Percentiles rank a stretch among this genome's conserved stretches.
Conservation (phyloP, 2,329 filamentous ascomycete genomes). For the Aspergillus felis region DNA sequence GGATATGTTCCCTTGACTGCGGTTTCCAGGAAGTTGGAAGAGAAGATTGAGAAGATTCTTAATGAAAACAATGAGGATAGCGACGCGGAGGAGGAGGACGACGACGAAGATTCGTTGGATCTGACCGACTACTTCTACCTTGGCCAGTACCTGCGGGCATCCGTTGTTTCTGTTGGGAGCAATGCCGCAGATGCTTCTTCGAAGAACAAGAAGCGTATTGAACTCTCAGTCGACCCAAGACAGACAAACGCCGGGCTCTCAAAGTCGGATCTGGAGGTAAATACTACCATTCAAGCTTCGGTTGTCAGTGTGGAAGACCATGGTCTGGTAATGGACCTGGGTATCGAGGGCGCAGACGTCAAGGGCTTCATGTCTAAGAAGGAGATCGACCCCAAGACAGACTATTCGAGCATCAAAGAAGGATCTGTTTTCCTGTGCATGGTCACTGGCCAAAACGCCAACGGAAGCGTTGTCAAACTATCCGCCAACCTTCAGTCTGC, state of each 20-base stretch:
- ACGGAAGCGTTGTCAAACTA: slow-evolving; percentile 81
- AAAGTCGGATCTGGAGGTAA: slow-evolving; percentile 67
- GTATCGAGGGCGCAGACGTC: slow-evolving; percentile 63
- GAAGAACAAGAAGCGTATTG: slow-evolving; percentile 75
- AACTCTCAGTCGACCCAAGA: slow-evolving; percentile 76
- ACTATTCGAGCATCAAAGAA: slow-evolving; percentile 68
- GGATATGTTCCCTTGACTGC: slow-evolving; percentile 89
- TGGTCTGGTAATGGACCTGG: slow-evolving; percentile 88
- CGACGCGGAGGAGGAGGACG: slow-evolving; percentile 52
- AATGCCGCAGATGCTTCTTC: slow-evolving; percentile 45
- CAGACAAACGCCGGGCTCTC: slow-evolving; percentile 73
- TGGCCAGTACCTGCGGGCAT: slow-evolving; percentile 84
- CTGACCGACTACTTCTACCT: slow-evolving; percentile 70
- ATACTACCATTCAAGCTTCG: slow-evolving; percentile 79
- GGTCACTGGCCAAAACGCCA: slow-evolving; percentile 68
- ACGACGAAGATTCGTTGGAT: slow-evolving; percentile 59
- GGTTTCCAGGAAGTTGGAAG: slow-evolving; percentile 76
- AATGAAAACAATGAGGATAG: slow-evolving; percentile 58
- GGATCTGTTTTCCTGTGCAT: slow-evolving; percentile 82
- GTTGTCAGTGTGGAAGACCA: slow-evolving; percentile 93
- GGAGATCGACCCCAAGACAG: slow-evolving; percentile 66
- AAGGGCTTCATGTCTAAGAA: slow-evolving; percentile 82
- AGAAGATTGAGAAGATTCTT: slow-evolving; percentile 65
- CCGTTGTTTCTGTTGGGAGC: slow-evolving; percentile 73
- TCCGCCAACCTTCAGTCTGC: slow-evolving; percentile 69